Percentiles rank a stretch among this genome's conserved stretches.
Evolutionary conservation across 2,329 filamentous ascomycete genomes (phyloP).

Genomic region (Macrophomina tecta): DNA sequence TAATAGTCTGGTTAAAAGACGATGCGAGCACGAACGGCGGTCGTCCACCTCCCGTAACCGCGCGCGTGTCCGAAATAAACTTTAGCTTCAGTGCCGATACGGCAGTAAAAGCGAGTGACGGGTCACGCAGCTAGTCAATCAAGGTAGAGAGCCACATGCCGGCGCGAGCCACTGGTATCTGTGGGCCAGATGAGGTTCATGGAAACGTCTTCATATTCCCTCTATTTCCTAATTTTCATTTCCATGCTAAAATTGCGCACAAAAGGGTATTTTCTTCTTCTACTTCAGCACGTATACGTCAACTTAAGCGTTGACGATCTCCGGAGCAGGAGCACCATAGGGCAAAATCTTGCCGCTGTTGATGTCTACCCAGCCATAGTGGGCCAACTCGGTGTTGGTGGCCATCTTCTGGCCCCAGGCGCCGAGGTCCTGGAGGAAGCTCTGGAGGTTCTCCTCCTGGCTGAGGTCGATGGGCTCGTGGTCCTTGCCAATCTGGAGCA

Average conservation of each 20-base stretch:
- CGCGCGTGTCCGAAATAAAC: too few relatives aligned
- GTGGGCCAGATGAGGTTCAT: neutral
- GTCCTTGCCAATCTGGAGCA: constrained; percentile 42
- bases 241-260: neutral
- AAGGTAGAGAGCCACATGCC: too few relatives aligned
- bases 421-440: constrained; percentile 57
- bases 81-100: too few relatives aligned
- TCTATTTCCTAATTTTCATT: constrained; percentile 17
- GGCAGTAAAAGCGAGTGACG: too few relatives aligned
- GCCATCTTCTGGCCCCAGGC: constrained; percentile 51
- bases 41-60: too few relatives aligned
- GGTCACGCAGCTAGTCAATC: too few relatives aligned
- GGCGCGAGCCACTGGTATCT: too few relatives aligned
- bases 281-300: too few relatives aligned
- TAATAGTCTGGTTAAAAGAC: too few relatives aligned
- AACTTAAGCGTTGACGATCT: constrained; percentile 4
- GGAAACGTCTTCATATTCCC: constrained; percentile 1
- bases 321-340: constrained; percentile 37
- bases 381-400: constrained; percentile 46
- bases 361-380: constrained; percentile 56
- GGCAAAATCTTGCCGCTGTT: constrained; percentile 44
- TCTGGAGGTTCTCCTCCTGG: constrained; percentile 54
- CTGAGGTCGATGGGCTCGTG: constrained; percentile 61
- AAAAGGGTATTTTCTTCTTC: constrained; percentile 15
- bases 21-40: too few relatives aligned